A percentile compares a stretch with the other conserved stretches of the same genome.
Evolutionary conservation across 106 monocot species (phyloP).

Genomic region (Hemerocallis citrina): DNA sequence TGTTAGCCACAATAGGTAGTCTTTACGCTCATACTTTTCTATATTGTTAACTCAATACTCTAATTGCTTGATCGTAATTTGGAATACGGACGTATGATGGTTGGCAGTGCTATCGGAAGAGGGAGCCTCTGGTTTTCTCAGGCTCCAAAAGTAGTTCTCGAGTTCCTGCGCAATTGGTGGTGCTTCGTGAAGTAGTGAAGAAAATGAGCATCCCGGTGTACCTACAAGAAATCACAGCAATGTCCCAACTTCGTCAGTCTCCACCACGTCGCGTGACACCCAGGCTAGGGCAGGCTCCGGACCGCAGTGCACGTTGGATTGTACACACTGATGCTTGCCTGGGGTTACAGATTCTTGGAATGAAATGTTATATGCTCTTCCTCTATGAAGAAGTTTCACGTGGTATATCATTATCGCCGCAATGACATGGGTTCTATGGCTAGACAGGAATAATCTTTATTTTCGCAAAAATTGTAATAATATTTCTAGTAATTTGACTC

Average conservation of each 20-base stretch:
- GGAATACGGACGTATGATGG: conserved; percentile 25
- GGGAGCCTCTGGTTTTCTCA: conserved; percentile 17
- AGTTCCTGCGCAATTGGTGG: conserved; percentile 24
- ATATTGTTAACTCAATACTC: no score
- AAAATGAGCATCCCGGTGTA: conserved; percentile 52
- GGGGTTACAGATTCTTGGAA: conserved; percentile 67
- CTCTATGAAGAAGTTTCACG: no score
- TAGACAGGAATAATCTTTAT: no score
- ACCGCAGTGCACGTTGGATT: conserved; percentile 17
- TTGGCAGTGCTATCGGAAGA: conserved; percentile 53
- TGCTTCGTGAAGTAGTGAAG: conserved; percentile 35
- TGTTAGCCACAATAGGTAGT: conserved; percentile 40
- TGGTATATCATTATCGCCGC: no score
- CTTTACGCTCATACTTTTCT: no score
- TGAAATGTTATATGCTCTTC: conserved; percentile 45
- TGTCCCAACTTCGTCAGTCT: conserved; percentile 45
- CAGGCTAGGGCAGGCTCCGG: background rate
- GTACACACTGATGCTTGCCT: conserved; percentile 58
- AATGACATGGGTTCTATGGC: no score
- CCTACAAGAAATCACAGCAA: conserved; percentile 36
- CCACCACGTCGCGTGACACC: no score
- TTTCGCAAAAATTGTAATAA: no score
- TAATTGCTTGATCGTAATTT: background rate
- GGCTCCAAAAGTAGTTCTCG: conserved; percentile 15
- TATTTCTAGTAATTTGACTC: no score